Percentiles rank a stretch among this genome's conserved stretches.
These are phyloP conservation scores for Priceomyces castillae DNA, from an alignment of 805 yeast genomes.

Conservation along the genomic window DNA sequence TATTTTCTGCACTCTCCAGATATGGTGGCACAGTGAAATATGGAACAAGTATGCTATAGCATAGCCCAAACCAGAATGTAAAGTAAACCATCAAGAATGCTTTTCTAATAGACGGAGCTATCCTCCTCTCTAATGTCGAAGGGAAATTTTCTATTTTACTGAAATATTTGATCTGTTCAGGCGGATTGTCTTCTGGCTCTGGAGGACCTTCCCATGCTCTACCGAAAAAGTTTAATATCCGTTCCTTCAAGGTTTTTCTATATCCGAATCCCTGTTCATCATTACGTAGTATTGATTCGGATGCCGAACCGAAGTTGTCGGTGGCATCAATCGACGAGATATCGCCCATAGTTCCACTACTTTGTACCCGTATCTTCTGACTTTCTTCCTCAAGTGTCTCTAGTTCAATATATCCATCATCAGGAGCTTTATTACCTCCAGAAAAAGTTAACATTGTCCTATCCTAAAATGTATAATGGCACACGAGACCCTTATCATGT, in stretches of 20 bases:
- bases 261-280: not conserved
- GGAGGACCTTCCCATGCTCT: constrained; percentile 58
- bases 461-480: not conserved
- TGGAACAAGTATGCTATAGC: constrained; percentile 41
- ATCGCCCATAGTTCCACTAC: not conserved
- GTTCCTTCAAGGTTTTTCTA: not conserved
- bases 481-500: not conserved
- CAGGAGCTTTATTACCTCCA: not conserved
- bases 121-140: constrained; percentile 24
- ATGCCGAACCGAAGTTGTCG: not conserved
- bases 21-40: constrained; percentile 44
- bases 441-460: not conserved
- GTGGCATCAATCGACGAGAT: not conserved
- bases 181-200: constrained; percentile 46
- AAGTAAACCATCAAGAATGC: constrained; percentile 38
- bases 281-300: not conserved
- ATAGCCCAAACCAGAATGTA: constrained; percentile 44
- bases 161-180: constrained; percentile 27
- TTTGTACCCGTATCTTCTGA: not conserved
- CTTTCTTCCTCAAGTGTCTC: not conserved
- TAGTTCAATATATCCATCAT: not conserved
- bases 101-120: constrained; percentile 24
- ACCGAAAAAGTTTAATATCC: constrained; percentile 17
- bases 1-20: constrained; percentile 16
- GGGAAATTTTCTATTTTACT: constrained; percentile 43